Evolutionary conservation across 768 basidiomycete species (phyloP).

Genomic region (Tulasnella sp.): DNA sequence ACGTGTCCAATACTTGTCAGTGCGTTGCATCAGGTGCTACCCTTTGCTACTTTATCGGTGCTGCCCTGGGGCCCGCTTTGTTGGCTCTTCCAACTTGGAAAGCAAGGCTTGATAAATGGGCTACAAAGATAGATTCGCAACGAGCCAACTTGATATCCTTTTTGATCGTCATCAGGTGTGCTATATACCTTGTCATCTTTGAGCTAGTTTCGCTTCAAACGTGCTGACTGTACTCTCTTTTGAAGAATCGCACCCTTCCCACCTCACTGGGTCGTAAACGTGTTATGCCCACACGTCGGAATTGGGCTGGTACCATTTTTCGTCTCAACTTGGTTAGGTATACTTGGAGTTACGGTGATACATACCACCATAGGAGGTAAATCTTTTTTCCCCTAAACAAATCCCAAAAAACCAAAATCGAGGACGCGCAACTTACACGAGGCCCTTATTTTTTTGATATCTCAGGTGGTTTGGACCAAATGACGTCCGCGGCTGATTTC

Average conservation of each 20-base stretch:
- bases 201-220: not conserved
- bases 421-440: too few species aligned
- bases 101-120: conserved; percentile 68
- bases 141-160: conserved; percentile 81
- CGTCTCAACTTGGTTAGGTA: conserved; percentile 78
- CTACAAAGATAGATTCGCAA: conserved; percentile 60
- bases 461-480: conserved; percentile 62
- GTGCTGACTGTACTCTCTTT: not conserved
- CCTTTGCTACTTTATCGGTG: conserved; percentile 84
- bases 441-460: not conserved
- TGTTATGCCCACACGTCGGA: conserved; percentile 84
- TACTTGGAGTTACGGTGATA: conserved; percentile 82
- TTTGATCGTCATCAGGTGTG: conserved; percentile 61
- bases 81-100: conserved; percentile 79
- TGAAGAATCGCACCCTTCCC: conserved; percentile 79
- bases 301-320: conserved; percentile 80
- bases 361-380: conserved; percentile 83
- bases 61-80: conserved; percentile 84
- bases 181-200: not conserved
- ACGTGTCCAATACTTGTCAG: conserved; percentile 16
- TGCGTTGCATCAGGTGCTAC: conserved; percentile 86
- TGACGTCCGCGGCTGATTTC: conserved; percentile 90
- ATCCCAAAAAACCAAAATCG: too few species aligned
- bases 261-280: conserved; percentile 85
- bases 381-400: not conserved